Percentiles rank a stretch among this genome's conserved stretches.
phyloP scores from a whole-genome alignment of 2,329 filamentous ascomycete species.

The Fusarium temperatum region DNA sequence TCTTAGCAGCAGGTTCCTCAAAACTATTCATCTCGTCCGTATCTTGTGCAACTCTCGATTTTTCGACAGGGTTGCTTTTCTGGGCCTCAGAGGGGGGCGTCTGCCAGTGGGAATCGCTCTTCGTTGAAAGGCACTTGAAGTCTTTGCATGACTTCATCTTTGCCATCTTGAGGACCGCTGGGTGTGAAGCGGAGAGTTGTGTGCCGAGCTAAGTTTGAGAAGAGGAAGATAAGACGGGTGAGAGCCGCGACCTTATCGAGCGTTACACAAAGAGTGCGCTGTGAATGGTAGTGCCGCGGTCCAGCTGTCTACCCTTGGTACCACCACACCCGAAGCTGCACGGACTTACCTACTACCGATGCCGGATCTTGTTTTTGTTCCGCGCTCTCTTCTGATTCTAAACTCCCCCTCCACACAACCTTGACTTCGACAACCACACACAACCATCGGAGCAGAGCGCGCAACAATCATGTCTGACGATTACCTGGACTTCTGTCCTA shows the following conservation, averaged over 20 bases:
- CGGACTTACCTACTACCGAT: not conserved
- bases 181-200: rapidly evolving
- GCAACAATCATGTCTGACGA: not conserved
- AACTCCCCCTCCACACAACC: not conserved
- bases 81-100: not conserved
- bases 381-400: not conserved
- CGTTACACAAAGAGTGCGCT: not conserved
- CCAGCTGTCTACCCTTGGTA: no score
- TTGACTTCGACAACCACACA: rapidly evolving
- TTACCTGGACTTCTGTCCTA: not conserved
- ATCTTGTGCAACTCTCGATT: not conserved
- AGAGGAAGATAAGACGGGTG: not conserved
- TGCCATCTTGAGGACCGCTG: not conserved
- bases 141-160: not conserved
- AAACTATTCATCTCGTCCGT: not conserved
- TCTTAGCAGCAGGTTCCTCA: not conserved
- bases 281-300: not conserved
- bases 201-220: not conserved
- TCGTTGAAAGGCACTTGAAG: not conserved
- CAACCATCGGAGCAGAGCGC: rapidly evolving
- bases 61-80: rapidly evolving
- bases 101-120: not conserved
- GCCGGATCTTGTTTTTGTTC: not conserved
- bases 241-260: not conserved
- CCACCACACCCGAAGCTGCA: not conserved